Base-by-base conservation (phyloP, 768 basidiomycete species). In the Lactarius hatsudake region DNA sequence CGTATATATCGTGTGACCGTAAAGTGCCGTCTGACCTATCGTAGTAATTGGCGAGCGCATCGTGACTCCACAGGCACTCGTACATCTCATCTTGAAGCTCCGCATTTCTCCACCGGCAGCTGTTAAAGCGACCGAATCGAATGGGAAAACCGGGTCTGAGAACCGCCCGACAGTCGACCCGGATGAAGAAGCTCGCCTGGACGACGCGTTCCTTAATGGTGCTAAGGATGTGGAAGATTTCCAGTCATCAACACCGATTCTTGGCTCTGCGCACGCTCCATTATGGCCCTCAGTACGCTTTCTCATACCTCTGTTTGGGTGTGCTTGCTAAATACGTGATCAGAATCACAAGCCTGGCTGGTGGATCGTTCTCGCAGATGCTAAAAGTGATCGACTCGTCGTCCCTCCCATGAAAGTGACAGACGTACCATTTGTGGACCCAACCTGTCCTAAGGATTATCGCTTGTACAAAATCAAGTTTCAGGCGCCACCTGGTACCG, bases 331-430 rank as follows among this genome's bases (percentile, higher is more conserved):
- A 32, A 67, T 48, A 38, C 2, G 56, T 26, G 5, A 30, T 48
- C 72, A 96, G 93, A 82, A 88, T 63, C 93, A 94, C 66, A 96
- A 92, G 77, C 91, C 96, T 0, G 83, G 86, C 28, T 98, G 94
- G 93, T 96, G 94, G 91, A 81, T 96, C 61, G 83, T 96, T 13
- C 85, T 97, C 26, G 91, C 89, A 0, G 95, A 97, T 73, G 87
- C 91, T 67, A 95, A 94, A 76, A 83, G 86, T 13, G 89, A 91
- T 76, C 85, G 88, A 38, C 83, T 95, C 54, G 90, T 96, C 51
- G 93, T 97, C 0, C 93, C 94, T 18, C 96, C 96, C 0, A 78
- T 89, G 74, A 89, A 87, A 74, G 84, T 97, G 70, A 81, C 83
- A 28, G 93, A 95, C 69, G 84, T 97, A 17, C 94, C 94, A 0